Evolutionary conservation across 495 filamentous ascomycete species (phyloP).

Genomic region (Trichoderma reesei): DNA sequence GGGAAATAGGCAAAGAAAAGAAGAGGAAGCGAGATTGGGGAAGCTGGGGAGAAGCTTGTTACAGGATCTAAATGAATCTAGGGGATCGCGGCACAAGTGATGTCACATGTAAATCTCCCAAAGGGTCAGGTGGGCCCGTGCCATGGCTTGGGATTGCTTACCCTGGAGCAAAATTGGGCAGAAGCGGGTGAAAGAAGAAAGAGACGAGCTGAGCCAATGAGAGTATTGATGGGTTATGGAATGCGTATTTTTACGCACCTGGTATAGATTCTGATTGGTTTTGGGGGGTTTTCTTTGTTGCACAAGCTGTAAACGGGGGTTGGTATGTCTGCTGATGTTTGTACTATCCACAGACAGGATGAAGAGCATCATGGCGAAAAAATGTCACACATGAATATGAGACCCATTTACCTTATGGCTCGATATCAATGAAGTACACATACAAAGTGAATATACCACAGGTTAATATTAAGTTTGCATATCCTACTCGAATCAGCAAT

Average conservation of each 20-base stretch:
- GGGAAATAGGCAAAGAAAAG: not conserved
- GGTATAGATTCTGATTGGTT: not conserved
- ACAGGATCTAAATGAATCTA: not conserved
- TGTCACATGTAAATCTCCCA: slow-evolving; percentile 19
- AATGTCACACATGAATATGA: no score
- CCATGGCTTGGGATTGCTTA: not conserved
- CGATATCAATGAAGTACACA: no score
- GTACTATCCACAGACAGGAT: no score
- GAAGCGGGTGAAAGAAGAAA: not conserved
- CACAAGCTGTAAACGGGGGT: no score
- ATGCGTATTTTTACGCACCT: not conserved
- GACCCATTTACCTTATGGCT: no score
- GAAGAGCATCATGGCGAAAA: no score
- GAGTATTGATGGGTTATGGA: no score
- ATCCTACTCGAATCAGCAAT: no score
- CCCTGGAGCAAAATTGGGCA: not conserved
- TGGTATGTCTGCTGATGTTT: no score
- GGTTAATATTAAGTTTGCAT: no score
- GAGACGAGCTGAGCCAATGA: not conserved
- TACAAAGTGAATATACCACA: no score
- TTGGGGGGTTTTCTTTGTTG: not conserved
- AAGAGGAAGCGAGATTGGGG: not conserved
- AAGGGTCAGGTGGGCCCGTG: slow-evolving; percentile 4
- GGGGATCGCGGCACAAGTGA: slow-evolving; percentile 11
- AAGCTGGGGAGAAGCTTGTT: not conserved